Evolutionary conservation across 2,329 filamentous ascomycete species (phyloP).

Genomic region (Penicillium sp.): DNA sequence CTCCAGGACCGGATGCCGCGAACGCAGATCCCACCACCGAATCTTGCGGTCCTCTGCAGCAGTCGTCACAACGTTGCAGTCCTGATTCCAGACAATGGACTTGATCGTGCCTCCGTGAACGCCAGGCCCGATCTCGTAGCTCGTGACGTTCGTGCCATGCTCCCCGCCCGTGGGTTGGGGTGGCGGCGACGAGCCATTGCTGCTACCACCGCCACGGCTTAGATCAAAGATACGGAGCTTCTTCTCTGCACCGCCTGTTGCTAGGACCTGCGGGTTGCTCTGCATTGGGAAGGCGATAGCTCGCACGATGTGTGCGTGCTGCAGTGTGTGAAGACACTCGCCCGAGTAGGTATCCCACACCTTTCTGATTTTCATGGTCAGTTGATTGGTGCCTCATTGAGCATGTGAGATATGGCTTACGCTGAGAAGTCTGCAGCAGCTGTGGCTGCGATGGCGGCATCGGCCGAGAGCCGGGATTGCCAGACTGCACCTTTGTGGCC

Average conservation of each 20-base stretch:
- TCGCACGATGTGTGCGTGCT: slow-evolving; percentile 93
- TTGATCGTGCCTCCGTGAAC: slow-evolving; percentile 87
- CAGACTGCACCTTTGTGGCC: slow-evolving; percentile 98
- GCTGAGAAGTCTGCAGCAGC: slow-evolving; percentile 94
- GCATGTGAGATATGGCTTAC: slow-evolving; percentile 48
- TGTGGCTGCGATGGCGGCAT: slow-evolving; percentile 83
- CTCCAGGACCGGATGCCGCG: slow-evolving; percentile 68
- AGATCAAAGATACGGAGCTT: slow-evolving; percentile 93
- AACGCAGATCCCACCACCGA: slow-evolving; percentile 88
- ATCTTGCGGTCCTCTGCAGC: slow-evolving; percentile 86
- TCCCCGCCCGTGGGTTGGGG: slow-evolving; percentile 30
- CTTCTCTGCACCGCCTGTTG: slow-evolving; percentile 93
- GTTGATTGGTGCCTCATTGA: slow-evolving; percentile 8
- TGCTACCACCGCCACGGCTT: slow-evolving; percentile 46
- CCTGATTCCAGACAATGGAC: slow-evolving; percentile 88
- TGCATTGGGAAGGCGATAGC: slow-evolving; percentile 85
- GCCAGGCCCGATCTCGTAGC: slow-evolving; percentile 83
- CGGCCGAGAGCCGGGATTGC: slow-evolving; percentile 85
- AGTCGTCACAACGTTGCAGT: slow-evolving; percentile 83
- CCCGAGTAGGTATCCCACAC: slow-evolving; percentile 97
- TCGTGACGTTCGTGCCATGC: slow-evolving; percentile 48
- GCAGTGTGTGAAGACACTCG: slow-evolving; percentile 77
- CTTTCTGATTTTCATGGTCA: slow-evolving; percentile 58
- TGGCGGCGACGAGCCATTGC: slow-evolving; percentile 39
- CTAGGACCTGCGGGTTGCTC: slow-evolving; percentile 71